phyloP scores from a whole-genome alignment of 140 eudicot genomes.

The Flaveria floridana region DNA sequence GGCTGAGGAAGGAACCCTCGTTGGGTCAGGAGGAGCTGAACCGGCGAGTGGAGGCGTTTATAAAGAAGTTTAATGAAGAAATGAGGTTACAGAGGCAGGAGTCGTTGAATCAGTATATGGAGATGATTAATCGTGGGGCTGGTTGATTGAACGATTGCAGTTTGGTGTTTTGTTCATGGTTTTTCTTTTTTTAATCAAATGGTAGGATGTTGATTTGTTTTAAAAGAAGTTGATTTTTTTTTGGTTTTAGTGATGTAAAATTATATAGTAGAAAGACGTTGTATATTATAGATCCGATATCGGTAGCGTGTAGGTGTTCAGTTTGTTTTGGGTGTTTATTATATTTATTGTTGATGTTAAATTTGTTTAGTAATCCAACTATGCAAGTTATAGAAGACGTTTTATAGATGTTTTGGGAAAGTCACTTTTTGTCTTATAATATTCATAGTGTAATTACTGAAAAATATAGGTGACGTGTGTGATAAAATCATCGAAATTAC shows the following conservation, averaged over 20 bases:
- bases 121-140: slow-evolving; percentile 64
- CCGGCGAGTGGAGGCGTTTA: slow-evolving; percentile 73
- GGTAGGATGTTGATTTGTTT: slow-evolving; percentile 20
- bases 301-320: not conserved
- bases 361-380: not conserved
- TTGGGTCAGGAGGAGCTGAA: slow-evolving; percentile 79
- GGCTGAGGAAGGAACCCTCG: slow-evolving; percentile 62
- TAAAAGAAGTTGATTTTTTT: not conserved
- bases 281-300: slow-evolving; percentile 15
- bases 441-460: too few relatives aligned
- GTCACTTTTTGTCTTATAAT: too few relatives aligned
- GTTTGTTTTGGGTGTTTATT: not conserved
- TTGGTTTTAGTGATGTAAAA: not conserved
- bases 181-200: not conserved
- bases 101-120: slow-evolving; percentile 62
- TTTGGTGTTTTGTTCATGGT: not conserved
- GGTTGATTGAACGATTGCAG: not conserved
- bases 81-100: slow-evolving; percentile 78
- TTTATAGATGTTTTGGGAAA: too few relatives aligned
- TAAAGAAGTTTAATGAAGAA: slow-evolving; percentile 74
- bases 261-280: not conserved
- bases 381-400: too few relatives aligned
- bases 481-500: too few relatives aligned
- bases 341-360: not conserved
- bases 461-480: too few relatives aligned